Conservation (phyloP, 2,329 filamentous ascomycete genomes). For the Fusarium succisae region DNA sequence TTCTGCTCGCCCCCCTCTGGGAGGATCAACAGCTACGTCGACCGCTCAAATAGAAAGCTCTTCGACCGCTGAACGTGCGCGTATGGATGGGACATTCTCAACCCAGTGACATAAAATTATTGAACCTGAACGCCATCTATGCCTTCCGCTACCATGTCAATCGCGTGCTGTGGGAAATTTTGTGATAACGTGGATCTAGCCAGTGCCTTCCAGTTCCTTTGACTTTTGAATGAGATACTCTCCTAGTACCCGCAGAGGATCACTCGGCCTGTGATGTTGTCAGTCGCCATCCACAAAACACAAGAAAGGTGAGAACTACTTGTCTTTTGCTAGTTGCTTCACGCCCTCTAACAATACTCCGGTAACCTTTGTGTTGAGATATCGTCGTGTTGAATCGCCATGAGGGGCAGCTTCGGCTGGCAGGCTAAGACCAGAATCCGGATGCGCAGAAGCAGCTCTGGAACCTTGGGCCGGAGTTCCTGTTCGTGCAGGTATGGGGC, state of each 20-base stretch:
- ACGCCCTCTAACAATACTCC: constrained; percentile 76
- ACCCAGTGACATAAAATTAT: constrained; percentile 36
- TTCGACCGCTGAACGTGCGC: constrained; percentile 46
- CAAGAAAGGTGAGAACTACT: constrained; percentile 62
- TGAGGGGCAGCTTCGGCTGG: constrained; percentile 69
- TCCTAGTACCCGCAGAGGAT: constrained; percentile 74
- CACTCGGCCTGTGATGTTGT: constrained; percentile 61
- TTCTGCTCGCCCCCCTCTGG: constrained; percentile 49
- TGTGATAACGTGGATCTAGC: constrained; percentile 20
- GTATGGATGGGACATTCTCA: constrained; percentile 41
- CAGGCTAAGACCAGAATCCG: constrained; percentile 63
- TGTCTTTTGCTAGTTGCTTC: constrained; percentile 75
- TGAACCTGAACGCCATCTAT: constrained; percentile 41
- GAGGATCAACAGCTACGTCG: constrained; percentile 45
- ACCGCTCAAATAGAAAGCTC: constrained; percentile 50
- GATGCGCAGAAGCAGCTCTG: constrained; percentile 66
- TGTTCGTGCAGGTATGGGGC: constrained; percentile 55
- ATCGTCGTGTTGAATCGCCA: constrained; percentile 74
- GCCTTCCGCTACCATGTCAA: constrained; percentile 18
- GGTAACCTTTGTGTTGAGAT: constrained; percentile 77
- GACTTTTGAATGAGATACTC: constrained; percentile 76
- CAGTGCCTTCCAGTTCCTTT: constrained; percentile 65
- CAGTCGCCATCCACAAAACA: background rate
- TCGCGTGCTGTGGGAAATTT: background rate
- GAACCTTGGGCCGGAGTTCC: constrained; percentile 62